These are phyloP conservation scores for Amborella trichopoda DNA, from an alignment of 164 flowering plant species.

Conservation along the genomic window DNA sequence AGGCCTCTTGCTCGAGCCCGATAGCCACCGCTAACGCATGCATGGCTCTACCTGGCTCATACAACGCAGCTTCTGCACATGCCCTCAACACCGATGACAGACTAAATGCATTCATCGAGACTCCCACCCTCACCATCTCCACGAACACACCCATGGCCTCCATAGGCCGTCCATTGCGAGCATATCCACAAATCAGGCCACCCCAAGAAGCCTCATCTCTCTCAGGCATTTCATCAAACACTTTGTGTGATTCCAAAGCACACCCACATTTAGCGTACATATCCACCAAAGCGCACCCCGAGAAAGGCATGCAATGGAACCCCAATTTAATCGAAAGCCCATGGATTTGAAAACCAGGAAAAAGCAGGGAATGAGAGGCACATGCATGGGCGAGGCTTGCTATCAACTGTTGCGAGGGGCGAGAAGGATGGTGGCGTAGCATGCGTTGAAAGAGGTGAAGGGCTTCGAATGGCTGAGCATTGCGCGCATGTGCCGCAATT, in stretches of 20 bases:
- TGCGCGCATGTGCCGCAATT: slow-evolving; percentile 34
- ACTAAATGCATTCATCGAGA: slow-evolving; percentile 30
- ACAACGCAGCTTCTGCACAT: slow-evolving; percentile 35
- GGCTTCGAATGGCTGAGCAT: slow-evolving; percentile 20
- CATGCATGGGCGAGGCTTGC: slow-evolving; percentile 53
- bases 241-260: slow-evolving; percentile 23
- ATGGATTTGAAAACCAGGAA: slow-evolving; percentile 43
- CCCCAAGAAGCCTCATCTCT: slow-evolving; percentile 47
- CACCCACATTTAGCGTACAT: slow-evolving; percentile 34
- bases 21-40: slow-evolving; percentile 44
- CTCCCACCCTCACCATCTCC: slow-evolving; percentile 25
- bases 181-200: slow-evolving; percentile 43
- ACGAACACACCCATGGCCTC: slow-evolving; percentile 36
- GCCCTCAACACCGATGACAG: slow-evolving; percentile 52
- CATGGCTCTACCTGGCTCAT: slow-evolving; percentile 44
- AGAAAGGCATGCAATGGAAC: slow-evolving; percentile 24
- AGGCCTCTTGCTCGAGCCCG: slow-evolving; percentile 33
- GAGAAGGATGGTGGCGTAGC: slow-evolving; percentile 56
- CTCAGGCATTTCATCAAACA: slow-evolving; percentile 46
- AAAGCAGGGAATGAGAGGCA: slow-evolving; percentile 24
- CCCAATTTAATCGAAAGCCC: slow-evolving; percentile 36
- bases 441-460: slow-evolving; percentile 42
- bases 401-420: slow-evolving; percentile 55
- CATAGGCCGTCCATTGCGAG: slow-evolving; percentile 25
- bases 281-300: slow-evolving; percentile 31